Conservation (phyloP, 2,329 filamentous ascomycete genomes). For the Colletotrichum simmondsii region DNA sequence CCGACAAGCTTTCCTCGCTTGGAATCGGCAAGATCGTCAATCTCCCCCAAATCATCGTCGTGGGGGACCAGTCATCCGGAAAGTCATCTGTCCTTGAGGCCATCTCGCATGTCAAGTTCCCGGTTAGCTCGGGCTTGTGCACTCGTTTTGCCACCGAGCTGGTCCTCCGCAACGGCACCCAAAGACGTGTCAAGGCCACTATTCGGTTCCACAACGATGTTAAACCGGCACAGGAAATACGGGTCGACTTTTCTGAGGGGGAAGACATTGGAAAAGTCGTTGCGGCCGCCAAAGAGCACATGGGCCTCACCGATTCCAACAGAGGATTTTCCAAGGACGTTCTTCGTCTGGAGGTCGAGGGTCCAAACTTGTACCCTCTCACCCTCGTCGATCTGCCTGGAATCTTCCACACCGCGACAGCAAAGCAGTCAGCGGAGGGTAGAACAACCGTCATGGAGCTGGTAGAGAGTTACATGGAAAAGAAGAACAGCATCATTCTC, state of each 20-base stretch:
- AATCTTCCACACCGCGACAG: conserved; percentile 46
- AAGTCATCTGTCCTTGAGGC: conserved; percentile 75
- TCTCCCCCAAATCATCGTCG: conserved; percentile 67
- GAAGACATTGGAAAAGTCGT: conserved; percentile 60
- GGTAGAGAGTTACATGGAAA: conserved; percentile 64
- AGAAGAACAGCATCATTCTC: conserved; percentile 68
- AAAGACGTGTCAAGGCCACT: conserved; percentile 51
- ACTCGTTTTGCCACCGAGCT: conserved; percentile 72
- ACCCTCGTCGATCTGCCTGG: conserved; percentile 68
- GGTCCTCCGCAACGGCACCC: conserved; percentile 55
- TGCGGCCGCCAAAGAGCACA: conserved; percentile 58
- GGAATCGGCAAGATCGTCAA: conserved; percentile 59
- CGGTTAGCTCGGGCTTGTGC: conserved; percentile 64
- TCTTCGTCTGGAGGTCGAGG: conserved; percentile 57
- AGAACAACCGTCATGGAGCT: conserved; percentile 47
- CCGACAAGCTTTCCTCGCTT: conserved; percentile 61
- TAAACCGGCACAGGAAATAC: conserved; percentile 38
- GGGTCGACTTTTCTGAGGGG: conserved; percentile 42
- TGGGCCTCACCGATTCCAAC: conserved; percentile 52
- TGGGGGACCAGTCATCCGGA: conserved; percentile 69
- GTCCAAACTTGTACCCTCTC: conserved; percentile 55
- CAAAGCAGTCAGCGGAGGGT: conserved; percentile 44
- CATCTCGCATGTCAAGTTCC: conserved; percentile 70
- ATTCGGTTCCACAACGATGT: conserved; percentile 49
- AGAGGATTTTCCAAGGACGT: conserved; percentile 56